A percentile compares a stretch with the other conserved stretches of the same genome.
phyloP scores from a whole-genome alignment of 768 basidiomycete species.

The Gloeophyllum trabeum region DNA sequence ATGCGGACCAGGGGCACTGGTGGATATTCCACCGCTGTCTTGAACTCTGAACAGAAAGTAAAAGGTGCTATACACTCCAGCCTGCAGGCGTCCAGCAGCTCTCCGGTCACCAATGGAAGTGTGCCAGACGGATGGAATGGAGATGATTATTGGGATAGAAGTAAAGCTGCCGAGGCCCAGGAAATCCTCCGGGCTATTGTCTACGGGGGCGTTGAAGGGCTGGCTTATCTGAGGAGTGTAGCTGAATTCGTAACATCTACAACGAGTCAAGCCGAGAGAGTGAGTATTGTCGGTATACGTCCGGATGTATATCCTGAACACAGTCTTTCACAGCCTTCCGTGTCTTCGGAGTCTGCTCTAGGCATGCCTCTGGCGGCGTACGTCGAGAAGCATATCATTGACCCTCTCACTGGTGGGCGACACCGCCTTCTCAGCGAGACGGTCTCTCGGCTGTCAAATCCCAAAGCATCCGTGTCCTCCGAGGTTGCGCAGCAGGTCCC shows the following conservation, averaged over 20 bases:
- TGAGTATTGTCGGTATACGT: conserved; percentile 5
- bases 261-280: conserved; percentile 14
- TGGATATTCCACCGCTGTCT: too few relatives aligned
- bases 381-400: conserved; percentile 27
- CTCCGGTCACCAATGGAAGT: conserved; percentile 3
- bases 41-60: conserved; percentile 17
- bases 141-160: conserved; percentile 36
- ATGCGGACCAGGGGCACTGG: conserved; percentile 13
- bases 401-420: conserved; percentile 28
- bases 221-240: conserved; percentile 67
- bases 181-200: conserved; percentile 64
- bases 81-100: conserved; percentile 9
- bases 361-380: conserved; percentile 27
- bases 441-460: conserved; percentile 7
- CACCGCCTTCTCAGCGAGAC: conserved; percentile 24
- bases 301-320: too few relatives aligned
- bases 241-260: conserved; percentile 71
- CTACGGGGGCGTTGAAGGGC: conserved; percentile 68
- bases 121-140: conserved; percentile 5
- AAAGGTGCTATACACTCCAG: conserved; percentile 12
- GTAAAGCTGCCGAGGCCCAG: conserved; percentile 43
- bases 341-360: neutral
- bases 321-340: neutral
- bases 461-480: conserved; percentile 2
- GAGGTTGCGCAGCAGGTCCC: conserved; percentile 9